phyloP scores from a whole-genome alignment of 306 rosid species.

The Leucaena leucocephala region DNA sequence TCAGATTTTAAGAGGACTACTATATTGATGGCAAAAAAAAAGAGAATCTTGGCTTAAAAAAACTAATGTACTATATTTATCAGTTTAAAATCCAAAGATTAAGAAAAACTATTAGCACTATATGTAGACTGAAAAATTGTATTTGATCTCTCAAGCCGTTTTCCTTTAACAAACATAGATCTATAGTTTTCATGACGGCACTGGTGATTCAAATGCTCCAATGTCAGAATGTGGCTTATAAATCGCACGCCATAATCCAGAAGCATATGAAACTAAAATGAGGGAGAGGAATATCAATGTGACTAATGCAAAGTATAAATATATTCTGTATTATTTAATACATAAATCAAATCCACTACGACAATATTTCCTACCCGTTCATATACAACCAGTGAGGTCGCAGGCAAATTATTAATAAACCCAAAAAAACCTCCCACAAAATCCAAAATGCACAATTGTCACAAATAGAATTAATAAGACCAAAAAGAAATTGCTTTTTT shows the following conservation, averaged over 20 bases:
- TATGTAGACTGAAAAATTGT: background rate
- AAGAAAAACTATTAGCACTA: conserved; percentile 17
- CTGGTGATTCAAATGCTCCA: background rate
- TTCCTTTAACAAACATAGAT: conserved; percentile 18
- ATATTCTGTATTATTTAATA: conserved; percentile 12
- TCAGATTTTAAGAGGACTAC: conserved; percentile 10
- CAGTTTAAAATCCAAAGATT: conserved; percentile 19
- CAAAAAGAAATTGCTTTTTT: background rate
- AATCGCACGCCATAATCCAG: conserved; percentile 21
- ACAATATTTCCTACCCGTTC: conserved; percentile 8
- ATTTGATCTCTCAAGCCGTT: background rate
- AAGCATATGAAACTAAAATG: conserved; percentile 28
- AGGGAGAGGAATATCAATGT: conserved; percentile 18
- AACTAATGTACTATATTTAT: background rate
- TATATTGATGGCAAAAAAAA: background rate
- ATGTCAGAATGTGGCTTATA: conserved; percentile 43
- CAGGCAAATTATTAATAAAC: conserved; percentile 22
- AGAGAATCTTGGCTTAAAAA: background rate
- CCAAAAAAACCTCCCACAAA: background rate
- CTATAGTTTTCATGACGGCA: conserved; percentile 8
- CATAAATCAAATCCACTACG: conserved; percentile 8
- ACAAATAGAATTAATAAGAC: background rate
- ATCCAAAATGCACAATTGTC: conserved; percentile 18
- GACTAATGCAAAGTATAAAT: conserved; percentile 4
- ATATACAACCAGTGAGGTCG: conserved; percentile 23